Conservation (phyloP, 163 green algal genomes). For the Volvox carteri region DNA sequence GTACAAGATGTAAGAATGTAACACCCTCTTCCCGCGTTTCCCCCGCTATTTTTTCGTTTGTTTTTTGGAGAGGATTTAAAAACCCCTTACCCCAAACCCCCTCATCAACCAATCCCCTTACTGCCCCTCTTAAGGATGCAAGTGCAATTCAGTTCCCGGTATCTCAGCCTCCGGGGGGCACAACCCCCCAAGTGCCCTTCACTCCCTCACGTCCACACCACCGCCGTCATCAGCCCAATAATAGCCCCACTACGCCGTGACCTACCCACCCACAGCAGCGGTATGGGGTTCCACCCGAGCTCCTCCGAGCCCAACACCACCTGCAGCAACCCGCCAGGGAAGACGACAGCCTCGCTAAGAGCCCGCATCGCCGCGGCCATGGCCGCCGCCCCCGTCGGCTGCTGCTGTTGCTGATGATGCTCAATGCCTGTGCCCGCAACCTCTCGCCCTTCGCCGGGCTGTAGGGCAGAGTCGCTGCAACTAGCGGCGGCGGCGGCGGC, state of each 20-base stretch:
- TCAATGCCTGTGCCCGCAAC: too few species aligned
- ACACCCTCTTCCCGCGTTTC: too few species aligned
- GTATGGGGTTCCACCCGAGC: slow-evolving; percentile 43
- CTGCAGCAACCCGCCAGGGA: slow-evolving; percentile 8
- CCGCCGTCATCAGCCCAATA: slow-evolving; percentile 35
- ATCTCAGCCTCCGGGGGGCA: too few species aligned
- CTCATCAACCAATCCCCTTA: too few species aligned
- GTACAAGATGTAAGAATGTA: too few species aligned
- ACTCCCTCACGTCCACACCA: slow-evolving; percentile 47
- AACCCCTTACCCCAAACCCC: too few species aligned
- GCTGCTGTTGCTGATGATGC: neutral
- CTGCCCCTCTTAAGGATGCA: too few species aligned
- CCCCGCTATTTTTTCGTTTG: too few species aligned
- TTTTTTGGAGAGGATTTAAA: too few species aligned
- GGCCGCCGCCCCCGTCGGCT: neutral
- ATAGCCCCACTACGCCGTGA: slow-evolving; percentile 29
- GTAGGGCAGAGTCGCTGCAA: too few species aligned
- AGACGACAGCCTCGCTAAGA: neutral
- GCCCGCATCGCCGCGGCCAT: neutral
- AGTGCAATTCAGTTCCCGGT: too few species aligned
- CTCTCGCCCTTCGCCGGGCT: too few species aligned
- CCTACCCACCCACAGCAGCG: slow-evolving; percentile 38
- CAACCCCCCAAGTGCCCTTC: neutral
- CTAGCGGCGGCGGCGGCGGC: neutral
- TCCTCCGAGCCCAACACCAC: slow-evolving; percentile 24